Evolutionary conservation across 1,139 yeast genomes (phyloP), one percentile per base, ranked within the genome.

Genomic region (Suhomyces atakaporum): DNA sequence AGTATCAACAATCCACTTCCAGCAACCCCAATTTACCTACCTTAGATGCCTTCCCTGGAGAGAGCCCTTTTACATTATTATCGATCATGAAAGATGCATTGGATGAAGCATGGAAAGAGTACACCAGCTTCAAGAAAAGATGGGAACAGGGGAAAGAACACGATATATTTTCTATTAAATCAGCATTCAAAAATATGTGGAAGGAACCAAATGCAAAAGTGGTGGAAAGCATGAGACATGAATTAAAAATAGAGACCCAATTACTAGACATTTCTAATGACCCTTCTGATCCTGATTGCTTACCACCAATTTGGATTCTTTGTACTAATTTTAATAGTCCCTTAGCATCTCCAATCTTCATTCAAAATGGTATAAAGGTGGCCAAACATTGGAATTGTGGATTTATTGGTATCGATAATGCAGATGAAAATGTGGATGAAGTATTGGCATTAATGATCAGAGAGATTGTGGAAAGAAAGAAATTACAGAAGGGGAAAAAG

Each of bases 61-160:
- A 51, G 29, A 66, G 71, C 13, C 69, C 83, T 0, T 61, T 79
- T 33, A 61, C 67, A 5, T 51, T 78, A 7, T 54, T 81, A 14
- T 65, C 69, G 24, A 63, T 66, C 5, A 75, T 79, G 41, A 70
- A 75, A 49, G 68, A 64, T 5, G 76, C 85, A 0, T 67, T 84
- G 25, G 69, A 72, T 16, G 89, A 83, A 43, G 90, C 90, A 2
- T 84, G 94, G 94, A 68, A 65, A 29, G 88, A 83, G 51, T 84
- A 73, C 50, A 60, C 73, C 37, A 63, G 68, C 5, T 84, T 77
- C 53, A 72, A 73, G 41, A 60, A 56, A 18, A 66, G 68, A 25
- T 79, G 87, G 82, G 73, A 76, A 35, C 62, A 64, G 33, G 86
- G 87, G 3, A 67, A 76, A 47, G 94, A 84, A 54, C 73, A 75